A percentile compares a stretch with the other conserved stretches of the same genome.
Evolutionary conservation across 345 rosid species (phyloP).

Genomic region (Iberis pinnata): DNA sequence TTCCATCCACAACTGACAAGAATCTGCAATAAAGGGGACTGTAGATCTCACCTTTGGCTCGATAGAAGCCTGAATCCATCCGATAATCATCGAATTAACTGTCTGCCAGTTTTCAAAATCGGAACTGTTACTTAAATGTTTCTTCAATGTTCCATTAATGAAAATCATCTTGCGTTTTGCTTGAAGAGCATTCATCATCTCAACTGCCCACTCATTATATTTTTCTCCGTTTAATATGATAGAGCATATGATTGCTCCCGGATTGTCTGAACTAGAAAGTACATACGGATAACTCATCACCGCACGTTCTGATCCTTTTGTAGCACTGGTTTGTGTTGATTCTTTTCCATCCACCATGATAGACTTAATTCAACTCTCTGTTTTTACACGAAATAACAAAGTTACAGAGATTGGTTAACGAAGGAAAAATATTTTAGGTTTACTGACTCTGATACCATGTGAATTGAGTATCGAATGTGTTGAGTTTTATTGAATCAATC

Average conservation of each 20-base stretch:
- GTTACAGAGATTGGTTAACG: too few relatives aligned
- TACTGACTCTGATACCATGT: too few relatives aligned
- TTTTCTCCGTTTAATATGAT: not conserved
- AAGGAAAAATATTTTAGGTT: too few relatives aligned
- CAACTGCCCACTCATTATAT: not conserved
- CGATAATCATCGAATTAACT: not conserved
- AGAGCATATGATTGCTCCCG: not conserved
- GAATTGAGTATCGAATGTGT: too few relatives aligned
- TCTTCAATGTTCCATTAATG: not conserved
- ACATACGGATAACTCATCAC: too few relatives aligned
- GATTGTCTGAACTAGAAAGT: not conserved
- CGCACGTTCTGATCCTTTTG: too few relatives aligned
- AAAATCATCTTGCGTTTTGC: not conserved
- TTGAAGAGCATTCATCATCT: not conserved
- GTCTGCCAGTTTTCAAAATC: not conserved
- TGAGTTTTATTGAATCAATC: too few relatives aligned
- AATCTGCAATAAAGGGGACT: fast-evolving
- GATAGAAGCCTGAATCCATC: not conserved
- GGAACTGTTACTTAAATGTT: not conserved
- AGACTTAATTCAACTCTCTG: too few relatives aligned
- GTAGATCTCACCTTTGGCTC: not conserved
- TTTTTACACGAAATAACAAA: too few relatives aligned
- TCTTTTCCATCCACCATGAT: too few relatives aligned
- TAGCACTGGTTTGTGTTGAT: too few relatives aligned
- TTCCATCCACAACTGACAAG: not conserved